Evolutionary conservation across 306 rosid species (phyloP).

Genomic region (Acmispon strigosus): DNA sequence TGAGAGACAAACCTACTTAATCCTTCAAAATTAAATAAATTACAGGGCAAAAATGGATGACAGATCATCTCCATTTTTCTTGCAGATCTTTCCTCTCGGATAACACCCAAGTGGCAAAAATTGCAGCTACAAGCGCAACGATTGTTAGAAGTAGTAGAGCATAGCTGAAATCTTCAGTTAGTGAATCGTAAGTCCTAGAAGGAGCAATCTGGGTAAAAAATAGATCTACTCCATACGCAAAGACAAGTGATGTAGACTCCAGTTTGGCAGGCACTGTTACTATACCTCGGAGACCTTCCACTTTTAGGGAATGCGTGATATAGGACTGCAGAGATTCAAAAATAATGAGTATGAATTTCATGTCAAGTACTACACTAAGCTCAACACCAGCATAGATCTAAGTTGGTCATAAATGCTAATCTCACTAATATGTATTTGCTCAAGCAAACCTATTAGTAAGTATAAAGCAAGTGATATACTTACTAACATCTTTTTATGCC

Average conservation of each 20-base stretch:
- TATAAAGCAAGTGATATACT: no score
- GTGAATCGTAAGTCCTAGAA: slow-evolving; percentile 85
- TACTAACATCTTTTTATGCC: no score
- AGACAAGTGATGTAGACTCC: slow-evolving; percentile 90
- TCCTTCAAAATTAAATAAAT: not conserved
- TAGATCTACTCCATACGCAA: slow-evolving; percentile 89
- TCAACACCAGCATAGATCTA: not conserved
- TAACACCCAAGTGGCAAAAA: slow-evolving; percentile 75
- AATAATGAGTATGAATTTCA: slow-evolving; percentile 8
- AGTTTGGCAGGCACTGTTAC: slow-evolving; percentile 82
- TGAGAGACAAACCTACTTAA: slow-evolving; percentile 20
- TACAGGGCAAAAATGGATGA: slow-evolving; percentile 6
- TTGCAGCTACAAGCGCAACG: slow-evolving; percentile 79
- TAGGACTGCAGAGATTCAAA: slow-evolving; percentile 59
- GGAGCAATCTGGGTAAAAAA: slow-evolving; percentile 89
- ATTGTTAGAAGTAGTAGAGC: slow-evolving; percentile 93
- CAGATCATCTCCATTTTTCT: slow-evolving; percentile 88
- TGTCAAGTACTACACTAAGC: not conserved
- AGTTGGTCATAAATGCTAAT: not conserved
- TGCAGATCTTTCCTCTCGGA: slow-evolving; percentile 87
- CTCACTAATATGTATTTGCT: not conserved
- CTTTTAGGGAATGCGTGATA: slow-evolving; percentile 73
- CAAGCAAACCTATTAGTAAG: no score
- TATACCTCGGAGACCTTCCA: slow-evolving; percentile 85
- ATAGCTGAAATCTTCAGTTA: slow-evolving; percentile 99